These are phyloP conservation scores for Colletotrichum falcatum DNA, from an alignment of 2,329 filamentous ascomycete species.

Conservation along the genomic window DNA sequence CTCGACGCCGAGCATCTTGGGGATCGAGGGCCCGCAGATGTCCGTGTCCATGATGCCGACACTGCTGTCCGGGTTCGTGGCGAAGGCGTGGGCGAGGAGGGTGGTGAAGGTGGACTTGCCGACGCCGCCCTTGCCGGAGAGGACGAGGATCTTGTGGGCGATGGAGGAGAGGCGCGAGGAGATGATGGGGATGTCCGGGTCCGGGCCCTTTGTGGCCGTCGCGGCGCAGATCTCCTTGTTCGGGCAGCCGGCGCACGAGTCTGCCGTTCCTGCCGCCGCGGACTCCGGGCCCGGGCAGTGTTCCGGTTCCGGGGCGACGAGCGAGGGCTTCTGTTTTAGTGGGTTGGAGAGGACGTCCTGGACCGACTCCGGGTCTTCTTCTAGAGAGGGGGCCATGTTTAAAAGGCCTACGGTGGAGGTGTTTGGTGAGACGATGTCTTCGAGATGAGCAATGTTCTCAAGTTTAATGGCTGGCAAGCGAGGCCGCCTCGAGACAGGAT, in stretches of 20 bases:
- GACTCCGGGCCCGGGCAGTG: constrained; percentile 95
- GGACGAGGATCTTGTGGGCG: constrained; percentile 90
- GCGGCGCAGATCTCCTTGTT: constrained; percentile 97
- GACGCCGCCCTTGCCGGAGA: constrained; percentile 95
- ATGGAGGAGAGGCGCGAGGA: constrained; percentile 84
- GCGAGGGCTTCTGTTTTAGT: constrained; percentile 81
- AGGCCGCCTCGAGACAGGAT: neutral
- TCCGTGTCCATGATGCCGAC: constrained; percentile 99
- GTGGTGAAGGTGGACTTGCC: constrained; percentile 96
- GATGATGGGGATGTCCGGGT: constrained; percentile 92
- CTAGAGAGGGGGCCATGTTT: constrained; percentile 83
- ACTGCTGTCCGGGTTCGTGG: constrained; percentile 79
- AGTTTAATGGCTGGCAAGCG: neutral
- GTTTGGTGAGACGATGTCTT: neutral
- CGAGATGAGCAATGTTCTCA: neutral
- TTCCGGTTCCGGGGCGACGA: constrained; percentile 95
- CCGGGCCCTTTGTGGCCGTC: constrained; percentile 87
- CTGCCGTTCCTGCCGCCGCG: constrained; percentile 74
- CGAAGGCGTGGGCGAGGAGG: constrained; percentile 89
- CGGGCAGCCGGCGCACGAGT: constrained; percentile 93
- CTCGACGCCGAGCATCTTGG: constrained; percentile 99
- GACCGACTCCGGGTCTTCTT: constrained; percentile 80
- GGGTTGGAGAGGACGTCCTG: constrained; percentile 81
- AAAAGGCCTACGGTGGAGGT: constrained; percentile 20
- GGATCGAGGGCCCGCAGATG: constrained; percentile 95